Base-by-base conservation (phyloP, 2,329 filamentous ascomycete genomes). In the Diaporthe sp. region DNA sequence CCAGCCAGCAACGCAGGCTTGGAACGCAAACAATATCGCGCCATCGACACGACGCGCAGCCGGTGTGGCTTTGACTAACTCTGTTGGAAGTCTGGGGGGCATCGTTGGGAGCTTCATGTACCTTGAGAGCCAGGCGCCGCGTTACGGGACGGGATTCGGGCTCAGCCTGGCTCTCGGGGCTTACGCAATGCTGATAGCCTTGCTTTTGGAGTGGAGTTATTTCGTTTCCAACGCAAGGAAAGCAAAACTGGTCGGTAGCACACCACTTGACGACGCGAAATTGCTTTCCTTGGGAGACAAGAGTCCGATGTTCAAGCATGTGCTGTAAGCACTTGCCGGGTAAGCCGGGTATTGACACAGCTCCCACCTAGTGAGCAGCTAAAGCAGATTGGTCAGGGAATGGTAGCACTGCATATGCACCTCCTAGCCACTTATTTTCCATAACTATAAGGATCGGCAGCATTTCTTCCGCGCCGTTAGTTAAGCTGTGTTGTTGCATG, bases 331-430 rank as follows among this genome's bases (percentile, higher is more conserved):
- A 57, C 42, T 49, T 61, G 53, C 70, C 34, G 34, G 34, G 34
- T 34, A 34, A 34, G 34, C 34, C 34, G 7, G 34, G 34, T 7
- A 34, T 34, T 34, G 34, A 8, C 34, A 34, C 7, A 34, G 34
- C 34, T 79, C 77, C 78, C 77, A 25, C 3, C n/a, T 17, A n/a
- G 60, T 62, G 28, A 62, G 39, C 60, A 44, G 60, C 76, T 34
- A 19, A 34, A 46, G 22, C 42, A 75, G 15, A 78, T 79, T n/a
- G 79, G 79, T 7, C n/a, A 62, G 2, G 73, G 75, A 17, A 39
- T 78, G 58, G 72, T 81, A 46, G 78, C 79, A 28, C 71, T 74
- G 10, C 80, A 80, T 58, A 68, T 81, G 22, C 72, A 67, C 5
- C 15, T 37, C 22, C 44, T 44, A 37, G 19, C 17, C 44, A 37